phyloP scores from a whole-genome alignment of 192 early-diverging fungal species.

The Entomortierella chlamydospora region DNA sequence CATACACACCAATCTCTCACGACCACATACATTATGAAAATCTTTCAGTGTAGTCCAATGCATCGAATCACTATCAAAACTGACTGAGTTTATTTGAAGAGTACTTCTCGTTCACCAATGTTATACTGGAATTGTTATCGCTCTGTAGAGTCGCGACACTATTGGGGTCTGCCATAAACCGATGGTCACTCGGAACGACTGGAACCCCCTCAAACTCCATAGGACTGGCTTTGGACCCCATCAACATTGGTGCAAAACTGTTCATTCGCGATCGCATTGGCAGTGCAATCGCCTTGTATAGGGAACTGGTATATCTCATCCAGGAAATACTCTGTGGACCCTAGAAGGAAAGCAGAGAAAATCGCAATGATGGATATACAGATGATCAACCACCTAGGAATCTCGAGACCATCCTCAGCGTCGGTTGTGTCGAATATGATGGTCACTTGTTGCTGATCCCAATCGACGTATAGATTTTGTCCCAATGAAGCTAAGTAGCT shows the following conservation, averaged over 20 bases:
- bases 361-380: background rate
- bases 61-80: too few relatives aligned
- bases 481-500: conserved; percentile 18
- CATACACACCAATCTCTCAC: too few relatives aligned
- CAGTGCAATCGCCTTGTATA: conserved; percentile 3
- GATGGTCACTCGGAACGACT: background rate
- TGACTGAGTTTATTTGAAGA: background rate
- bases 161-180: background rate
- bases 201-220: background rate
- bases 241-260: background rate
- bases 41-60: too few relatives aligned
- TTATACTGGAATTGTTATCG: background rate
- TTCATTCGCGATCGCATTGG: background rate
- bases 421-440: conserved; percentile 12
- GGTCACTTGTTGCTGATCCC: background rate
- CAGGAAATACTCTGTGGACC: background rate
- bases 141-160: background rate
- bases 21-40: too few relatives aligned
- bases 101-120: background rate
- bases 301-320: conserved; percentile 13
- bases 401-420: background rate
- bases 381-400: conserved; percentile 9
- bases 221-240: background rate
- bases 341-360: background rate
- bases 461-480: conserved; percentile 20